phyloP scores from a whole-genome alignment of 1,139 yeast species.

The Candida sp. region DNA sequence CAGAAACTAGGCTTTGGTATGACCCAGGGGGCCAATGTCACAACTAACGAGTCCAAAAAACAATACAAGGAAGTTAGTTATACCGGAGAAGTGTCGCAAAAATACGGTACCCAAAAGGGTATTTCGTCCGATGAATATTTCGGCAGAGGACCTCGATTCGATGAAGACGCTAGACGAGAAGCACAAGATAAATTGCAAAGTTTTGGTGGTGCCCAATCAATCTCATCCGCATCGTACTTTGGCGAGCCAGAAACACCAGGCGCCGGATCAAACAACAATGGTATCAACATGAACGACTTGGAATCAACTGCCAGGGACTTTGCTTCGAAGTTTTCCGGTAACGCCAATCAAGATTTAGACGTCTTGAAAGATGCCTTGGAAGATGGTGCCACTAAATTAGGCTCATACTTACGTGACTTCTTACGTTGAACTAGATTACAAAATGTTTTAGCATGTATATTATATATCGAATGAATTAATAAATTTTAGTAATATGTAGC shows the following conservation, averaged over 20 bases:
- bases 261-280: constrained; percentile 21
- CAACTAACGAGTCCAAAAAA: constrained; percentile 29
- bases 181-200: constrained; percentile 75
- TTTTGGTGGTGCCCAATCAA: constrained; percentile 84
- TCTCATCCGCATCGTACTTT: constrained; percentile 88
- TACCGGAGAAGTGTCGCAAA: constrained; percentile 70
- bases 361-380: constrained; percentile 91
- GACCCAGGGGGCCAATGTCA: constrained; percentile 47
- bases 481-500: too few species aligned
- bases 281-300: constrained; percentile 32
- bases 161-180: constrained; percentile 73
- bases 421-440: constrained; percentile 32
- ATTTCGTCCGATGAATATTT: constrained; percentile 94
- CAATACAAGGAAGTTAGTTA: constrained; percentile 50
- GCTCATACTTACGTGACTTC: constrained; percentile 82
- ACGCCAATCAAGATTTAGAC: constrained; percentile 86
- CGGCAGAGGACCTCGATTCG: constrained; percentile 81
- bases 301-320: constrained; percentile 65
- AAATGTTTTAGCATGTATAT: not conserved
- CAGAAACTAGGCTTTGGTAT: constrained; percentile 86
- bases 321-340: constrained; percentile 64
- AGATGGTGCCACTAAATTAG: constrained; percentile 87
- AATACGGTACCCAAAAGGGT: constrained; percentile 88
- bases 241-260: constrained; percentile 68
- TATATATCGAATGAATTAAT: not conserved